phyloP scores from a whole-genome alignment of 495 filamentous ascomycete species.

The Xylona heveae region DNA sequence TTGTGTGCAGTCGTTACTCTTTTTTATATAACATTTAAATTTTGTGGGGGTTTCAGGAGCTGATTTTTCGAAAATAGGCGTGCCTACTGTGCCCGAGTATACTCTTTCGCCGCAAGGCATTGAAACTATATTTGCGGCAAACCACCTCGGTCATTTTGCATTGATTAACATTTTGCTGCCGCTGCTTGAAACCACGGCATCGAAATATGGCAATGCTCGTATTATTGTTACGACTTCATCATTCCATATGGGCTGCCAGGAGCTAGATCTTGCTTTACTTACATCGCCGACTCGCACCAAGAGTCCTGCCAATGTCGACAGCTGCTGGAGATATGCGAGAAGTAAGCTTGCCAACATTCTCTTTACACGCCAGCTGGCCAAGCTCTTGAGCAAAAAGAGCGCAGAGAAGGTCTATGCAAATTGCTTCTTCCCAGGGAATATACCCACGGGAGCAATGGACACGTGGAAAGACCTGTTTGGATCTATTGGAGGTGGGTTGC shows the following conservation, averaged over 20 bases:
- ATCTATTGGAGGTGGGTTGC: slow-evolving; percentile 6
- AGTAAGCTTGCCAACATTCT: slow-evolving; percentile 24
- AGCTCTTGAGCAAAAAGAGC: slow-evolving; percentile 10
- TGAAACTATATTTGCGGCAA: slow-evolving; percentile 17
- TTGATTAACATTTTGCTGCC: slow-evolving; percentile 18
- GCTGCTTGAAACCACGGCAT: slow-evolving; percentile 10
- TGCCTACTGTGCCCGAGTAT: slow-evolving; percentile 7
- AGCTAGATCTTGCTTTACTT: slow-evolving; percentile 11
- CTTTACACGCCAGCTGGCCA: slow-evolving; percentile 17
- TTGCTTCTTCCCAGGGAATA: slow-evolving; percentile 20
- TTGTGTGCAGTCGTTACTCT: no score
- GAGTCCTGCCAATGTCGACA: slow-evolving; percentile 8
- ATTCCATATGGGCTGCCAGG: slow-evolving; percentile 11
- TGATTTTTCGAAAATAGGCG: slow-evolving; percentile 3
- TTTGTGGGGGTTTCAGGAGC: no score
- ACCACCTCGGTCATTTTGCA: slow-evolving; percentile 20
- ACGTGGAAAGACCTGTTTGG: slow-evolving; percentile 17
- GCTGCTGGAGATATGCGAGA: slow-evolving; percentile 17
- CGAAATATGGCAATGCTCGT: slow-evolving; percentile 7
- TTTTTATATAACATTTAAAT: no score
- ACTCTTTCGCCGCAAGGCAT: slow-evolving; percentile 13
- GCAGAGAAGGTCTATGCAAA: slow-evolving; percentile 15
- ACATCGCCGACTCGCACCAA: slow-evolving; percentile 10
- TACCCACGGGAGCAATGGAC: slow-evolving; percentile 17
- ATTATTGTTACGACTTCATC: slow-evolving; percentile 15